Conservation (phyloP, 352 stramenopile species). For the Pythium aquatile region DNA sequence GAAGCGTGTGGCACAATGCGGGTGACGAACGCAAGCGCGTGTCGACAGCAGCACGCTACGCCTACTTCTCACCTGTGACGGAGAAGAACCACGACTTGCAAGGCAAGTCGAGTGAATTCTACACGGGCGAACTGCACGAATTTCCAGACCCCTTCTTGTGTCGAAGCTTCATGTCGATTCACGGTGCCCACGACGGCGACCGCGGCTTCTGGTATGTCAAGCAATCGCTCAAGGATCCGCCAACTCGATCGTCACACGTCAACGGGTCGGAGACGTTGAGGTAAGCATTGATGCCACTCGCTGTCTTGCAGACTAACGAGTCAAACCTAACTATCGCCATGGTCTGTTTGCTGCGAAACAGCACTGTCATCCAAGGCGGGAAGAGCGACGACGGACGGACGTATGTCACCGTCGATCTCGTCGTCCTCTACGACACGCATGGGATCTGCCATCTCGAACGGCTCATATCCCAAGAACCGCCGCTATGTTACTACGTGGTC, state of each 20-base stretch:
- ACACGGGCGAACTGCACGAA: conserved; percentile 20
- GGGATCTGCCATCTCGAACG: conserved; percentile 16
- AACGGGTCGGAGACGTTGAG: conserved; percentile 15
- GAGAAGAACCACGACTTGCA: conserved; percentile 4
- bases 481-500: conserved; percentile 12
- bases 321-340: neutral
- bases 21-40: conserved; percentile 16
- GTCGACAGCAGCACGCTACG: conserved; percentile 1
- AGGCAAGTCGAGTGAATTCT: conserved; percentile 14
- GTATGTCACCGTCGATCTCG: conserved; percentile 14
- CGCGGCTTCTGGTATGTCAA: conserved; percentile 21
- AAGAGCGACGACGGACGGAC: neutral
- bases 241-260: neutral
- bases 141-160: conserved; percentile 22
- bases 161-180: conserved; percentile 18
- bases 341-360: neutral
- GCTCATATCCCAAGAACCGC: conserved; percentile 15
- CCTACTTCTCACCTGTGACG: conserved; percentile 3
- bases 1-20: conserved; percentile 16
- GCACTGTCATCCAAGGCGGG: conserved; percentile 15
- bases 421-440: conserved; percentile 20
- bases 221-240: conserved; percentile 16
- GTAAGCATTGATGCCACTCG: conserved; percentile 6
- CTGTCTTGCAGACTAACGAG: too few species aligned
- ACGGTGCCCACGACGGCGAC: conserved; percentile 10